Base-by-base conservation (phyloP, 345 rosid genomes). In the Passiflora organensis region DNA sequence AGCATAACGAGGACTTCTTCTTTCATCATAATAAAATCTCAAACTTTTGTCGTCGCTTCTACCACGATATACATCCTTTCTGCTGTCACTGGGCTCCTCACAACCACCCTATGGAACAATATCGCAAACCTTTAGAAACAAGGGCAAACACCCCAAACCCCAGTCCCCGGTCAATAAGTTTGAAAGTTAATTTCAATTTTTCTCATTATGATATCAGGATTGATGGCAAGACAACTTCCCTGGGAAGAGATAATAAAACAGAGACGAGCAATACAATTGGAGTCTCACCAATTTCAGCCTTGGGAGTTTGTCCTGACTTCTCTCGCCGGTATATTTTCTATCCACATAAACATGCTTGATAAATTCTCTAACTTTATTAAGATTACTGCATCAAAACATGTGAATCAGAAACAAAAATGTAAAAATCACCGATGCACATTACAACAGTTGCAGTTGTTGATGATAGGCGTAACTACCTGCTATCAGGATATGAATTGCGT, bases 341-440 rank as follows among this genome's bases (percentile, higher is more conserved):
- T 82, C 96, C 48, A 86, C 94, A 63, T 93, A 93, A 42, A 86
- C 91, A 42, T 76, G 85, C 78, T 71, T 89, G 73, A 93, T 83
- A 67, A 93, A 93, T 55, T 80, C 89, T 55, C 95, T 69, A 42
- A 84, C 82, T 66, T 67, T 80, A 32, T 71, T 71, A 15, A 86
- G 80, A 72, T 93, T 77, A 70, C 96, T 89, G 83, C 70, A 55
- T 32, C 58, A 63, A 72, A 67, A 24, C 5, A 60, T 13, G n/a
- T 45, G 53, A 28, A 43, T 73, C 43, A 74, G 68, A 69, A 63
- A 55, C 39, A 18, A 72, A 37, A 48, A 48, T 44, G 37, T 45
- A 49, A 39, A 52, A n/a, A 36, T 17, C 53, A 59, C 39, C 14
- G 34, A 2, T 2, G 8, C 34, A 8, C 5, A 28, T 28, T n/a